Conservation (phyloP, 2,329 filamentous ascomycete species). For the Rhynchosporium secalis region DNA sequence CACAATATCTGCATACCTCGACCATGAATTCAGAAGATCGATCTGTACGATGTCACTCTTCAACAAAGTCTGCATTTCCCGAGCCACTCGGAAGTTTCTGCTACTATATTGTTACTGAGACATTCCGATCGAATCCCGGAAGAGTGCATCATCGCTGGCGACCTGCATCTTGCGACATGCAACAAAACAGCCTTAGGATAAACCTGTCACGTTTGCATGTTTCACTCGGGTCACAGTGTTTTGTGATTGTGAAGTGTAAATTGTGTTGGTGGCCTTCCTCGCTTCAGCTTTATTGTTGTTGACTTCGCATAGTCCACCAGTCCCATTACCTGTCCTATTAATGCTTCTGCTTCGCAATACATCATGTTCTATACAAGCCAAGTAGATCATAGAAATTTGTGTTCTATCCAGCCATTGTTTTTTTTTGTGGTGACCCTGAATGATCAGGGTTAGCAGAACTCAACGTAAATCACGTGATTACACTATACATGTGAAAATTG, state of each 20-base stretch:
- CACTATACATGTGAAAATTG: no score
- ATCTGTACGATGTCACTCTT: neutral
- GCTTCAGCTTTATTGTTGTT: slow-evolving; percentile 5
- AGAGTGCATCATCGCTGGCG: slow-evolving; percentile 9
- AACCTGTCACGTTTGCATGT: neutral
- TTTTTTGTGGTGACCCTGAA: no score
- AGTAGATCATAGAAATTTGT: neutral
- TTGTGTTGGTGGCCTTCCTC: neutral
- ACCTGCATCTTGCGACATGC: slow-evolving; percentile 7
- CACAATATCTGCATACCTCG: neutral
- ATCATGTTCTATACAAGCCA: neutral
- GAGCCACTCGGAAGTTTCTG: neutral
- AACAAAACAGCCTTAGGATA: neutral
- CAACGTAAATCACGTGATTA: no score
- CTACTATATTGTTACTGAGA: neutral
- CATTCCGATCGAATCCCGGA: neutral
- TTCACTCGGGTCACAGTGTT: neutral
- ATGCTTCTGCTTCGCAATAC: no score
- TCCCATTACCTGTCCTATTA: no score
- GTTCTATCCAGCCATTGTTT: no score
- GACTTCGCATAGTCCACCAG: neutral
- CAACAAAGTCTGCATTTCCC: neutral
- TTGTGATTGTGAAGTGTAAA: neutral
- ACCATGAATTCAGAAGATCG: neutral
- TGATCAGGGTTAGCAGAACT: no score